These are phyloP conservation scores for Debaryomyces maramus DNA, from an alignment of 805 yeast genomes.

Conservation along the genomic window DNA sequence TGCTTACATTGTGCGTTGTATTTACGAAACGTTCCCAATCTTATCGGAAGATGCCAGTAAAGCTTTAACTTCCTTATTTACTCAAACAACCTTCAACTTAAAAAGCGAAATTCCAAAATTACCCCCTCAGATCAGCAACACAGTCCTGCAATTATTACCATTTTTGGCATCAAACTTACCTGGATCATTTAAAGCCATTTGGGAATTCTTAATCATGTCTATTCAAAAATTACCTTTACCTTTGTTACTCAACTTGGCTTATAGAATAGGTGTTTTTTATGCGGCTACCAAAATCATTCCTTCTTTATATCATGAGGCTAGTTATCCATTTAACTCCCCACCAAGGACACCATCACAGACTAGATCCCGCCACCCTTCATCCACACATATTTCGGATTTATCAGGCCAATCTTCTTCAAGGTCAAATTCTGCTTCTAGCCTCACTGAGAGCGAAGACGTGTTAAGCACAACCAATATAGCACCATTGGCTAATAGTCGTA, in stretches of 20 bases:
- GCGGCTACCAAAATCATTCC: conserved; percentile 96
- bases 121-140: conserved; percentile 36
- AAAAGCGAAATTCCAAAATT: conserved; percentile 36
- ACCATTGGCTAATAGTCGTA: neutral
- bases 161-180: conserved; percentile 55
- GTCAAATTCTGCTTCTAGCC: conserved; percentile 1
- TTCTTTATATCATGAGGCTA: conserved; percentile 49
- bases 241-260: conserved; percentile 76
- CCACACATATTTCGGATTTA: conserved; percentile 21
- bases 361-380: conserved; percentile 35
- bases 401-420: conserved; percentile 7
- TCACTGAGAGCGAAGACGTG: neutral
- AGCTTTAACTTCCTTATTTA: conserved; percentile 31
- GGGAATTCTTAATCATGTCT: conserved; percentile 54
- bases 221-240: conserved; percentile 73
- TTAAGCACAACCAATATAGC: neutral
- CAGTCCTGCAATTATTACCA: conserved; percentile 36
- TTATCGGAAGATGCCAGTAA: conserved; percentile 55
- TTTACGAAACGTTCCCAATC: conserved; percentile 90
- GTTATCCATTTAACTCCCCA: conserved; percentile 33
- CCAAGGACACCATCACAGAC: conserved; percentile 41
- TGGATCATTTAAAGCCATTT: conserved; percentile 51
- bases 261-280: conserved; percentile 80
- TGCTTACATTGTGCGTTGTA: conserved; percentile 89
- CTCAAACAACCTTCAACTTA: conserved; percentile 34